A percentile compares a stretch with the other conserved stretches of the same genome.
Conservation (phyloP, 352 stramenopile species). For the Hyaloperonospora brassicae region DNA sequence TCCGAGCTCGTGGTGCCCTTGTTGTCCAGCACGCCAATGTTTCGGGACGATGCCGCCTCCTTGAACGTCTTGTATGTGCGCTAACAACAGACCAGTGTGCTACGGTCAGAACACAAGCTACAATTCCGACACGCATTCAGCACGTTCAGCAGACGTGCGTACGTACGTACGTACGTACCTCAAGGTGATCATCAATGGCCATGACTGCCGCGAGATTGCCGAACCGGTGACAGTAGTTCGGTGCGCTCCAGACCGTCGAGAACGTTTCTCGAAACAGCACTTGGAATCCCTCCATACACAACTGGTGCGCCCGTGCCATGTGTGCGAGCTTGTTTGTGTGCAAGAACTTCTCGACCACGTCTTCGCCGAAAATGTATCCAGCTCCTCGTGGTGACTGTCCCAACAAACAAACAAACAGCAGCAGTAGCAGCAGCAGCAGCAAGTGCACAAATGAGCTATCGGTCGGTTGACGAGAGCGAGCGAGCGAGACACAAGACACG, state of each 20-base stretch:
- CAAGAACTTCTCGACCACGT: slow-evolving; percentile 80
- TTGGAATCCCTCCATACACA: slow-evolving; percentile 82
- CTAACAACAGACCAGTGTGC: slow-evolving; percentile 19
- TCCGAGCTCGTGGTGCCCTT: slow-evolving; percentile 53
- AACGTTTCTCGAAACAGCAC: slow-evolving; percentile 71
- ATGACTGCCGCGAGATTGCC: slow-evolving; percentile 68
- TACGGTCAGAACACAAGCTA: background rate
- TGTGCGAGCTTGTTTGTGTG: slow-evolving; percentile 72
- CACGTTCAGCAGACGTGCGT: no score
- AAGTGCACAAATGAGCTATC: no score
- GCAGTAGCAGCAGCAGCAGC: no score
- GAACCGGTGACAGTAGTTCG: slow-evolving; percentile 86
- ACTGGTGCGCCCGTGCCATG: slow-evolving; percentile 76
- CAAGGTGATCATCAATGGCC: slow-evolving; percentile 51
- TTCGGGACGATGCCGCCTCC: slow-evolving; percentile 55
- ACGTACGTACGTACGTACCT: slow-evolving; percentile 23
- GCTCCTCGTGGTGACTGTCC: slow-evolving; percentile 60
- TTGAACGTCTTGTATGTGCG: slow-evolving; percentile 84
- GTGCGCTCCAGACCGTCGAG: slow-evolving; percentile 78
- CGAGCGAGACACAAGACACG: slow-evolving; percentile 37
- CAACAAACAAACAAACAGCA: no score
- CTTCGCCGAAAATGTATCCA: slow-evolving; percentile 83
- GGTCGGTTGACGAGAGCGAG: background rate
- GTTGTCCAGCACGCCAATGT: slow-evolving; percentile 62
- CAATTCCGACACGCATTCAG: no score